Base-by-base conservation (phyloP, 331 rosid species). In the Quercus lobata region DNA sequence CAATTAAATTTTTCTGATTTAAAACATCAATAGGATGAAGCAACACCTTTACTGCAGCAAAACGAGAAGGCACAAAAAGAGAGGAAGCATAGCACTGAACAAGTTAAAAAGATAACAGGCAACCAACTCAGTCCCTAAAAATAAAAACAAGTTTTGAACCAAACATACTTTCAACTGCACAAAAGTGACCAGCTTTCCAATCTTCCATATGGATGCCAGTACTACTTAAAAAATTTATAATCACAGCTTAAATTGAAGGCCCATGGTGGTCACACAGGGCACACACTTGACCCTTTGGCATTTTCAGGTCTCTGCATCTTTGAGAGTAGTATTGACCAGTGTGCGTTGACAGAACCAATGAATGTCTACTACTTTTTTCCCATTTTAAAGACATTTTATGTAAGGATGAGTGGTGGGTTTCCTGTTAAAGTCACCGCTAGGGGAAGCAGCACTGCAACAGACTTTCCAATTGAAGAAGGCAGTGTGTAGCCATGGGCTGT, bases 401-500 rank as follows among this genome's bases (percentile, higher is more conserved):
- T 4, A 14, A 49, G 54, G 54, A 49, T 49, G 54, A 49, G 54
- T 49, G 54, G 54, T 12, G 54, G 17, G 17, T 49, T 49, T 49
- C 54, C 1, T 12, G 56, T 32, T 84, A 49, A 79, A 82, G 62
- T 69, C 84, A 62, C 85, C 87, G 12, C 61, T 80, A 1, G 83
- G 76, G 37, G 65, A 60, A 27, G 83, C 72, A 25, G 24, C 76
- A 12, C 54, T 12, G 54, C 54, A 49, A 14, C 74, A 71, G 22
- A 49, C 78, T 18, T 87, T 87, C 60, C 63, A 34, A 25, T 65
- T 87, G 78, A 86, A 70, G 62, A 68, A 69, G 74, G 88, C 81
- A 27, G 88, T 84, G 3, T 87, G 90, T 77, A 82, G 88, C 77
- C 85, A 84, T 61, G 90, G 90, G 10, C 63, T 87, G 18, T 82